phyloP scores from a whole-genome alignment of 2,329 filamentous ascomycete species.

The Aschersonia sp. region DNA sequence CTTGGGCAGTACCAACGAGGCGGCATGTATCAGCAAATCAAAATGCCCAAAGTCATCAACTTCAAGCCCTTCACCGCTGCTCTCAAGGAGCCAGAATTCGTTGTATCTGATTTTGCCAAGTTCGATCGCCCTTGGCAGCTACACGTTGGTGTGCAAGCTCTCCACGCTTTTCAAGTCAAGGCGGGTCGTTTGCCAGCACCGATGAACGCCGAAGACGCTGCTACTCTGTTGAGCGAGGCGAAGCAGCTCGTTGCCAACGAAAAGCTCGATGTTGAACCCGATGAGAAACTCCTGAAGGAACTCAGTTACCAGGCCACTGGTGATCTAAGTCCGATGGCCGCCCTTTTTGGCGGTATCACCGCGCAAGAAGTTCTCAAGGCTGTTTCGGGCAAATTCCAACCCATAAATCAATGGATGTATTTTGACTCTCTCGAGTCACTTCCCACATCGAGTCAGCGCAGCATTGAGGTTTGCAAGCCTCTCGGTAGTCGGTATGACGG shows the following conservation, averaged over 20 bases:
- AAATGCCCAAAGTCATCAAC: constrained; percentile 90
- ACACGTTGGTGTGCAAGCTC: constrained; percentile 81
- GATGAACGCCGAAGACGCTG: constrained; percentile 73
- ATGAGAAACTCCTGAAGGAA: constrained; percentile 86
- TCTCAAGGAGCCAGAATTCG: constrained; percentile 73
- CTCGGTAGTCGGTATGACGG: constrained; percentile 82
- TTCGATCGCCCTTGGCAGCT: constrained; percentile 90
- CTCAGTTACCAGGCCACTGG: constrained; percentile 88
- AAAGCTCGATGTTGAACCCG: constrained; percentile 54
- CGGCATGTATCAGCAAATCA: constrained; percentile 88
- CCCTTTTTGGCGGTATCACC: constrained; percentile 84
- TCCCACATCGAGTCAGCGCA: constrained; percentile 58
- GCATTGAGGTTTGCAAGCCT: constrained; percentile 79
- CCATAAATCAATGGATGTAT: constrained; percentile 93
- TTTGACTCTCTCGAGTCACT: constrained; percentile 96
- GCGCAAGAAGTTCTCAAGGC: constrained; percentile 95
- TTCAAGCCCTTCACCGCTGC: constrained; percentile 73
- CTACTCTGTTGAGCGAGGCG: constrained; percentile 60
- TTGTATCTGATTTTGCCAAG: constrained; percentile 94
- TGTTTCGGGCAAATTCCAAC: constrained; percentile 93
- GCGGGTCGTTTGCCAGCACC: constrained; percentile 68
- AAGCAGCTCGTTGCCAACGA: constrained; percentile 61
- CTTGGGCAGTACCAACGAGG: constrained; percentile 79
- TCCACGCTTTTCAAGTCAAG: constrained; percentile 69
- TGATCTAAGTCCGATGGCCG: constrained; percentile 82